Evolutionary conservation across 805 yeast species (phyloP), one percentile per base, ranked within the genome.

Genomic region (Middelhovenomyces tepae): DNA sequence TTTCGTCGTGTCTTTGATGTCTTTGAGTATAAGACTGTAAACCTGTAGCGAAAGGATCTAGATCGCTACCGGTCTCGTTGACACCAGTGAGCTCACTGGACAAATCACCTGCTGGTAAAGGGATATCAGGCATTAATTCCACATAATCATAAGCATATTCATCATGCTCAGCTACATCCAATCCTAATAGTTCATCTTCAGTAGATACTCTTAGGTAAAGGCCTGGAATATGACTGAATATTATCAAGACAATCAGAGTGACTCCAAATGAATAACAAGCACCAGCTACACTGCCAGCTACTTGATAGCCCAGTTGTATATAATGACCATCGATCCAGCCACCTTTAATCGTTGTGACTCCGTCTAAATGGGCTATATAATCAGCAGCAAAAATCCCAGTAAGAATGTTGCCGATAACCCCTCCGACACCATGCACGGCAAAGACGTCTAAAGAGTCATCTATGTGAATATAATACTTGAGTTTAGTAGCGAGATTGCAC

Each of bases 381-480:
- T 82, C 83, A 32, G 93, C 84, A 17, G 97, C 94, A 57, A 89
- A 89, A 43, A 89, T 66, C 54, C 95, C 97, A 16, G 96, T 89
- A 57, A 86, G 57, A 15, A 80, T 63, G 17, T 81, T 74, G 30
- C 95, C 95, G 44, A 72, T 64, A 50, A 77, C 67, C 33, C 94
- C 95, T 55, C 95, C 95, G 43, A 85, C 76, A 49, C 93, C 95
- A 59, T 86, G 95, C 39, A 84, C 63, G 18, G 94, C 84, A 63
- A 82, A 89, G 31, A 86, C 94, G 58, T 87, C 96, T 68, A 87
- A 69, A 64, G 95, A 95, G 57, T 89, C 97, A 58, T 89, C 97
- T 44, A 89, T 80, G 36, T 69, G 71, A 42, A 89, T 54, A 38
- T 73, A 35, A 45, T 67, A 62, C 65, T 87, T 86, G 47, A 85